Conservation (phyloP, 2,329 filamentous ascomycete species). For the Xylariaceae sp. region DNA sequence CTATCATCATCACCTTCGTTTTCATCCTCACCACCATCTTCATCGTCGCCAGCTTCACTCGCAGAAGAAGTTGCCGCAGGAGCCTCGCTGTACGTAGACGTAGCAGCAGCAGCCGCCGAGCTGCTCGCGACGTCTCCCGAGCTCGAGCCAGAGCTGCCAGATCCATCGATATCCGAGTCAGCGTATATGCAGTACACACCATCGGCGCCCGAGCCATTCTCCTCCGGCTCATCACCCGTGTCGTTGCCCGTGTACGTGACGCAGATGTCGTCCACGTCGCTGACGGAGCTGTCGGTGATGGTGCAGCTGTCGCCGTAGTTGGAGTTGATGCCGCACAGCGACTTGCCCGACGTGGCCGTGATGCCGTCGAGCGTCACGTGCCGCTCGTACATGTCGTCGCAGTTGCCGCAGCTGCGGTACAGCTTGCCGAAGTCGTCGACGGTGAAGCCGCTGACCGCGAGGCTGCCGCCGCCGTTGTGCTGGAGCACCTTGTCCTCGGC, state of each 20-base stretch:
- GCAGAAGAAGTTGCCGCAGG: neutral
- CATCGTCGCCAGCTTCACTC: neutral
- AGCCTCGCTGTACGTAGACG: neutral
- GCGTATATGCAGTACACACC: neutral
- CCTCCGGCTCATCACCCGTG: slow-evolving; percentile 14
- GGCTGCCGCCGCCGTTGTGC: slow-evolving; percentile 37
- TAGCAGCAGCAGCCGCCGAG: neutral
- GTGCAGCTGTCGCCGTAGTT: slow-evolving; percentile 33
- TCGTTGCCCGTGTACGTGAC: slow-evolving; percentile 15
- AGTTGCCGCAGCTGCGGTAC: slow-evolving; percentile 44
- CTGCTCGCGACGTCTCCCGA: neutral
- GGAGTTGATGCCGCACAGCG: slow-evolving; percentile 28
- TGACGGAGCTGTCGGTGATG: slow-evolving; percentile 9
- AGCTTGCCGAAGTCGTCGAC: slow-evolving; percentile 37
- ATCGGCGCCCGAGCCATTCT: slow-evolving; percentile 5
- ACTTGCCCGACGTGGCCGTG: slow-evolving; percentile 26
- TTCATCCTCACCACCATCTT: too few relatives aligned
- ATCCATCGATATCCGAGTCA: neutral
- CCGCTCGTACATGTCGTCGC: slow-evolving; percentile 28
- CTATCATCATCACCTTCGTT: too few relatives aligned
- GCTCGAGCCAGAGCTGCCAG: neutral
- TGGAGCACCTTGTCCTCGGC: slow-evolving; percentile 36
- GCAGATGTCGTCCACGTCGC: slow-evolving; percentile 14
- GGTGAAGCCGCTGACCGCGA: slow-evolving; percentile 34
- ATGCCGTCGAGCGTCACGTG: slow-evolving; percentile 27